phyloP scores from a whole-genome alignment of 352 stramenopile species.

The Pythium dissimile region DNA sequence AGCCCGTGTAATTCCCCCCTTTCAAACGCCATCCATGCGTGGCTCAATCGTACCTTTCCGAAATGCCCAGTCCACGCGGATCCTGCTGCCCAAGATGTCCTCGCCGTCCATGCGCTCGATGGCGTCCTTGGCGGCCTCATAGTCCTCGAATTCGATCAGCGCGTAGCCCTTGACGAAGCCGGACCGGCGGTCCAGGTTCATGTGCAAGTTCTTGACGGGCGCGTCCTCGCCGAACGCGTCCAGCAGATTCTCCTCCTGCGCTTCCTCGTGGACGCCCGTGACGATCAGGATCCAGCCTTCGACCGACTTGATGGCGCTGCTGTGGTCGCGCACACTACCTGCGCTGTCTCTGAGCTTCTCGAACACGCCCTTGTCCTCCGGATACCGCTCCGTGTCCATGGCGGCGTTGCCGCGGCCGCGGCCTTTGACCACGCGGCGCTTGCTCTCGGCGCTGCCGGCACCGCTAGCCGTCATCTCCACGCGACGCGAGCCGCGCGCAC shows the following conservation, averaged over 20 bases:
- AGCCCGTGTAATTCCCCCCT: no score
- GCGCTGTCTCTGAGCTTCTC: slow-evolving; percentile 51
- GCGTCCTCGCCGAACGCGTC: slow-evolving; percentile 95
- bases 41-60: slow-evolving; percentile 41
- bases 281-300: slow-evolving; percentile 98
- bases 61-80: slow-evolving; percentile 96
- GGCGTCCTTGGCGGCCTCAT: slow-evolving; percentile 87
- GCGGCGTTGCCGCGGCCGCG: slow-evolving; percentile 58
- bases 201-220: slow-evolving; percentile 94
- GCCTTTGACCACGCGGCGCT: slow-evolving; percentile 50
- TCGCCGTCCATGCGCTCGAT: slow-evolving; percentile 92
- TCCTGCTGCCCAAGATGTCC: slow-evolving; percentile 86
- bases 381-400: slow-evolving; percentile 77
- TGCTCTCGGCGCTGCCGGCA: not conserved
- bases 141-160: slow-evolving; percentile 92
- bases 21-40: no score
- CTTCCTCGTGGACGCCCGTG: slow-evolving; percentile 94
- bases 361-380: slow-evolving; percentile 69
- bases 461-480: slow-evolving; percentile 18
- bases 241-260: slow-evolving; percentile 95
- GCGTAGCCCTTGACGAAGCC: slow-evolving; percentile 97
- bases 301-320: slow-evolving; percentile 75
- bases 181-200: slow-evolving; percentile 94
- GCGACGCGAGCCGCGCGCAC: slow-evolving; percentile 10
- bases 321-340: slow-evolving; percentile 29